Percentiles rank a stretch among this genome's conserved stretches.
phyloP scores from a whole-genome alignment of 2,329 filamentous ascomycete species.

The Fusarium sulawesiense region DNA sequence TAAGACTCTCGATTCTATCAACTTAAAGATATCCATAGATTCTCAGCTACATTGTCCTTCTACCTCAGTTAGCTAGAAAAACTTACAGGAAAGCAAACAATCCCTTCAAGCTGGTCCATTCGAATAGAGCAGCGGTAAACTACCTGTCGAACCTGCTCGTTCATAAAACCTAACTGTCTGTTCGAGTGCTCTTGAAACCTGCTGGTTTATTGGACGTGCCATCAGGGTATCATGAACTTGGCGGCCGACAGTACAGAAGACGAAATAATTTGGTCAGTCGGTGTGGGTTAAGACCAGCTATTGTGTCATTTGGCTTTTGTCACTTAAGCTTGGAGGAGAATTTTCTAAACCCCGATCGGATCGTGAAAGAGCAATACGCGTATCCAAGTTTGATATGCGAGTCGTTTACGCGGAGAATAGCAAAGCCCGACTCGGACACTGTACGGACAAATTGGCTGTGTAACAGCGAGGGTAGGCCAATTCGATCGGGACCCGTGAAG shows the following conservation, averaged over 20 bases:
- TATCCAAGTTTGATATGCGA: conserved; percentile 5
- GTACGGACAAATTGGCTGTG: conserved; percentile 17
- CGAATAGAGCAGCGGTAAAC: neutral
- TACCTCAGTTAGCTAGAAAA: neutral
- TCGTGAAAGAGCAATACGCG: conserved; percentile 21
- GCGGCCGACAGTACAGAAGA: neutral
- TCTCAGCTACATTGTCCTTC: neutral
- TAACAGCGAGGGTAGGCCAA: neutral
- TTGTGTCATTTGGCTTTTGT: neutral
- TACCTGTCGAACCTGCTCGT: neutral
- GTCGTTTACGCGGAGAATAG: conserved; percentile 20
- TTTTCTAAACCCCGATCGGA: neutral
- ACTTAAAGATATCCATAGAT: neutral
- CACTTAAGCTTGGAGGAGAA: neutral
- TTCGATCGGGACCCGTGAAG: conserved; percentile 26
- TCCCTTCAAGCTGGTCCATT: neutral
- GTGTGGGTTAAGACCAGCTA: neutral
- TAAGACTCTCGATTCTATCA: neutral
- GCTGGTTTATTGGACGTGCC: neutral
- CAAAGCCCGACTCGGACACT: conserved; percentile 20
- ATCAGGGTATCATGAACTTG: neutral
- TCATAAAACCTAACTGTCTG: neutral
- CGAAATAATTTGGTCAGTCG: neutral
- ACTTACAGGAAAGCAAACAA: neutral
- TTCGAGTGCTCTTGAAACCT: neutral